phyloP scores from a whole-genome alignment of 441 rosid species.

The Flueggea neowawraea region DNA sequence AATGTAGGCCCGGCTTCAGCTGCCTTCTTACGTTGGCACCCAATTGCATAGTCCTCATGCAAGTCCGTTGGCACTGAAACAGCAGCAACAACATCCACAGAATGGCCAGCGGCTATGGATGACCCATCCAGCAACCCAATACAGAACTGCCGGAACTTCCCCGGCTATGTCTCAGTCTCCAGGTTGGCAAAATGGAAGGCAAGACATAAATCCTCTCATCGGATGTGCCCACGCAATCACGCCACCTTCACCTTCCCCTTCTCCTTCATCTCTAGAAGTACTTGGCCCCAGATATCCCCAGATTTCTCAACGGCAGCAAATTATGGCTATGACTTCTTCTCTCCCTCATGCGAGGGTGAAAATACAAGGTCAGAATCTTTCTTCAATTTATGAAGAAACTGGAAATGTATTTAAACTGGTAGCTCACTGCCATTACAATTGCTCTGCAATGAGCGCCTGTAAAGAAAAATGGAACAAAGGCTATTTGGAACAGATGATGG shows the following conservation, averaged over 20 bases:
- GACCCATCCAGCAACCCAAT: slow-evolving; percentile 36
- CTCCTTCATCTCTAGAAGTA: slow-evolving; percentile 28
- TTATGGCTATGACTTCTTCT: slow-evolving; percentile 35
- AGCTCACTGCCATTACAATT: slow-evolving; percentile 51
- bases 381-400: slow-evolving; percentile 39
- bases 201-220: slow-evolving; percentile 20
- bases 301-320: slow-evolving; percentile 44
- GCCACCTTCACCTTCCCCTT: slow-evolving; percentile 25
- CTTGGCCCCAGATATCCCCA: slow-evolving; percentile 31
- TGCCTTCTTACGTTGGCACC: slow-evolving; percentile 37
- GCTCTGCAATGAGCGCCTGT: slow-evolving; percentile 55
- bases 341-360: slow-evolving; percentile 27
- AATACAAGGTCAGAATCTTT: slow-evolving; percentile 47
- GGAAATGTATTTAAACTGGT: slow-evolving; percentile 34
- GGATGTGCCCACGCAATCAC: slow-evolving; percentile 14
- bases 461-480: neutral
- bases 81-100: slow-evolving; percentile 9
- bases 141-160: slow-evolving; percentile 24
- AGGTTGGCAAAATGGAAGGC: slow-evolving; percentile 43
- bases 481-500: no score
- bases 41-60: slow-evolving; percentile 27
- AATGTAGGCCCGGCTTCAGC: slow-evolving; percentile 47
- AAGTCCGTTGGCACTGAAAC: slow-evolving; percentile 19
- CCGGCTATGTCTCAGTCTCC: slow-evolving; percentile 30
- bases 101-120: slow-evolving; percentile 47